Percentiles rank a stretch among this genome's conserved stretches.
Conservation (phyloP, 1,284 basidiomycete genomes). For the Wallemia mellicola region DNA sequence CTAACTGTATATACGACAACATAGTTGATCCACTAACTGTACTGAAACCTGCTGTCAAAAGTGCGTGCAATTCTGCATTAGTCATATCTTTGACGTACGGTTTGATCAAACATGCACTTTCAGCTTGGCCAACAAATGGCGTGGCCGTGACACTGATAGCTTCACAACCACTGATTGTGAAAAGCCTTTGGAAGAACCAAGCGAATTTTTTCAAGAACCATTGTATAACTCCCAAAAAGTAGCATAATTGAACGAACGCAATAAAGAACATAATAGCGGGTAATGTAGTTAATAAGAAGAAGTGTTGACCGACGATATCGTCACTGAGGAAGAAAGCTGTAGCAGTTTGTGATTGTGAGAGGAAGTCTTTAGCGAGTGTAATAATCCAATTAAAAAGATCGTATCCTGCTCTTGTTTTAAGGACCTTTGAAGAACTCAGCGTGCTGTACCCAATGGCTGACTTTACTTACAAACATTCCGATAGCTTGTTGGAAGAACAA, state of each 20-base stretch:
- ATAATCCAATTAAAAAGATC: conserved; percentile 53
- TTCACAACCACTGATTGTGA: conserved; percentile 14
- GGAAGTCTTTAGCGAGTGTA: conserved; percentile 36
- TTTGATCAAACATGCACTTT: conserved; percentile 3
- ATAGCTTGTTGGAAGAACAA: conserved; percentile 34
- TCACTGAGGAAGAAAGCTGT: conserved; percentile 39
- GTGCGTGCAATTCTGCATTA: conserved; percentile 7
- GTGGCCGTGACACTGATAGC: conserved; percentile 15
- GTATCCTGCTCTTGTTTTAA: conserved; percentile 49
- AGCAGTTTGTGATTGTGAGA: conserved; percentile 29
- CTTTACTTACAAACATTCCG: conserved; percentile 65
- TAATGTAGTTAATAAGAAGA: conserved; percentile 47
- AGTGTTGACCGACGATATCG: conserved; percentile 21
- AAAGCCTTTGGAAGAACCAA: conserved; percentile 14
- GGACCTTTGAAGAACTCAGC: too few relatives aligned
- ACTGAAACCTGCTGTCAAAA: conserved; percentile 11
- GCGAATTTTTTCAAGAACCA: conserved; percentile 9
- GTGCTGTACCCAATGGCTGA: too few relatives aligned
- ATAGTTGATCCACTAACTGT: not conserved
- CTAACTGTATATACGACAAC: conserved; percentile 1
- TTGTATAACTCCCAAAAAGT: conserved; percentile 6
- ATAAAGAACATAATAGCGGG: conserved; percentile 56
- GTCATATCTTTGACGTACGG: conserved; percentile 14
- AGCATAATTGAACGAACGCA: conserved; percentile 27
- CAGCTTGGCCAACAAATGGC: conserved; percentile 11